A percentile compares a stretch with the other conserved stretches of the same genome.
These are phyloP conservation scores for Euphorbia tirucalli DNA, from an alignment of 345 rosid species.

Conservation along the genomic window DNA sequence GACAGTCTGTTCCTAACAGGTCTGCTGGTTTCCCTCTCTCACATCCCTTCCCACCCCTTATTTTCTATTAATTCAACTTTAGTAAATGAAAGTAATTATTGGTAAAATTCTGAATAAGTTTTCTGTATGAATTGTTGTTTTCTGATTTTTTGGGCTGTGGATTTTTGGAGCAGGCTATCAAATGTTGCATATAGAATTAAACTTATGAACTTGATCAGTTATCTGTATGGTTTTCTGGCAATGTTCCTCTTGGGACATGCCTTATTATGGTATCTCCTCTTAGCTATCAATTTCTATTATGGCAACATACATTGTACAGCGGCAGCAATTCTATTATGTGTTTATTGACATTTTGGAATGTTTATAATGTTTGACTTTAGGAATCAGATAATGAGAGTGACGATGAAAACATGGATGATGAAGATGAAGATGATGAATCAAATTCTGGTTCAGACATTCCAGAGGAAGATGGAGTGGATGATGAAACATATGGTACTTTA, in stretches of 20 bases:
- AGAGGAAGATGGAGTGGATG: conserved; percentile 37
- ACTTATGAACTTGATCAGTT: neutral
- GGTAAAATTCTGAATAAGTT: too few relatives aligned
- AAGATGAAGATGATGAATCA: conserved; percentile 31
- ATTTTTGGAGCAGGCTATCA: neutral
- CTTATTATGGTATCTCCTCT: neutral
- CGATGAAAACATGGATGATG: conserved; percentile 34
- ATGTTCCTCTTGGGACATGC: neutral
- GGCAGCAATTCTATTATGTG: neutral
- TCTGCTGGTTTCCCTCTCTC: neutral
- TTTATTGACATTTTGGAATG: neutral
- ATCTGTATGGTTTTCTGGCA: neutral
- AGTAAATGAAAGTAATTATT: too few relatives aligned
- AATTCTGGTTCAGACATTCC: conserved; percentile 47
- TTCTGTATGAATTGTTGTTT: neutral
- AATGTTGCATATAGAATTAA: neutral
- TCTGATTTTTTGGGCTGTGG: neutral
- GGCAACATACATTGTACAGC: neutral
- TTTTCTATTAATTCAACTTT: too few relatives aligned
- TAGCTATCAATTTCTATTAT: neutral
- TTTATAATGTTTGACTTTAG: conserved; percentile 25
- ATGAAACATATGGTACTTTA: conserved; percentile 48
- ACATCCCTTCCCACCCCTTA: neutral
- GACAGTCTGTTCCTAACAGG: too few relatives aligned
- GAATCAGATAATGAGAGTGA: conserved; percentile 46